phyloP scores from a whole-genome alignment of 352 stramenopile species.

The Globisporangium rhizosaccharum region DNA sequence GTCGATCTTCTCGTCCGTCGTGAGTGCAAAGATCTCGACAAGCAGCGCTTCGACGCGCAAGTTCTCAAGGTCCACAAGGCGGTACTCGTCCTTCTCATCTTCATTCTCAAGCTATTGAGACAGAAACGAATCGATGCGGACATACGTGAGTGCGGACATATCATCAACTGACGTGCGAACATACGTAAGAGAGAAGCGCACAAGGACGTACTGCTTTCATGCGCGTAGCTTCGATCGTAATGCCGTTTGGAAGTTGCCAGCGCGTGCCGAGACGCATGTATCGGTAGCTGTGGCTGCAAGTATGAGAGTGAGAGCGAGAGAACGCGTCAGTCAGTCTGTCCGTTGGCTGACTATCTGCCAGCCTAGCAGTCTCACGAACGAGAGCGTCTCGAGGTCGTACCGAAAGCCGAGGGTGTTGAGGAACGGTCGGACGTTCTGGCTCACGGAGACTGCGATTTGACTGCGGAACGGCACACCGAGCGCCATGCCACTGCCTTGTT shows the following conservation, averaged over 20 bases:
- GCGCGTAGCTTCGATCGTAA: constrained; percentile 77
- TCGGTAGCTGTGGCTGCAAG: constrained; percentile 63
- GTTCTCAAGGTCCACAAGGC: constrained; percentile 80
- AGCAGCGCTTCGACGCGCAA: constrained; percentile 78
- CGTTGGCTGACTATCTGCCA: neutral
- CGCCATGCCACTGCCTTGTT: constrained; percentile 54
- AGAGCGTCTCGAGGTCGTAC: constrained; percentile 19
- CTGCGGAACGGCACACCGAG: constrained; percentile 76
- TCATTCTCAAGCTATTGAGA: constrained; percentile 59
- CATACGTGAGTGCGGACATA: neutral
- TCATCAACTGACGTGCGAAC: neutral
- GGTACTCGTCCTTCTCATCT: constrained; percentile 79
- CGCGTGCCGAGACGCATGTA: constrained; percentile 81
- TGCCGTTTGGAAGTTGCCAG: constrained; percentile 80
- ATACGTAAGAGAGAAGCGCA: neutral
- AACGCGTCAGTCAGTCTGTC: neutral
- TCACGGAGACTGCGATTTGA: constrained; percentile 77
- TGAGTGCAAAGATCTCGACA: constrained; percentile 80
- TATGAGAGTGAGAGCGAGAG: neutral
- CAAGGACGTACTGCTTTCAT: constrained; percentile 69
- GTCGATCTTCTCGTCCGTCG: constrained; percentile 84
- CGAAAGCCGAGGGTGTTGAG: constrained; percentile 72
- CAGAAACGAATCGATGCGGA: neutral
- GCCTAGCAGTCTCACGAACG: neutral
- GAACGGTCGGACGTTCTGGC: constrained; percentile 75